These are phyloP conservation scores for Gossypium aridum DNA, from an alignment of 441 rosid genomes.

Conservation along the genomic window DNA sequence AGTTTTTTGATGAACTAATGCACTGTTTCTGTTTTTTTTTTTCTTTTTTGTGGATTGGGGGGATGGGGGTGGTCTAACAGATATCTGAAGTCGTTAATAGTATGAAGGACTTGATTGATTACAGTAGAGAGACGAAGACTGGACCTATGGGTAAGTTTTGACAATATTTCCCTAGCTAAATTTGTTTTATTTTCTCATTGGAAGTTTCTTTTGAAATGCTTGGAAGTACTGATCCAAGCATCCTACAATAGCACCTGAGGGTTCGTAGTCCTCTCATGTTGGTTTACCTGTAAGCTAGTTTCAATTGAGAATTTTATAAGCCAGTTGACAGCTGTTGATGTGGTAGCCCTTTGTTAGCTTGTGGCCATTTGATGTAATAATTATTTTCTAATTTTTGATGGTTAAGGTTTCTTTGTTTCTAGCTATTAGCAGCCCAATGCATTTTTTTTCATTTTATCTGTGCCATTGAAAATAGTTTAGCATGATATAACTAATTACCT, in stretches of 20 bases:
- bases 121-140: conserved; percentile 74
- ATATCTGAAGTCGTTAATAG: conserved; percentile 98
- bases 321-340: background rate
- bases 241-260: background rate
- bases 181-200: background rate
- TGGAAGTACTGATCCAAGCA: background rate
- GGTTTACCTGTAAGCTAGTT: background rate
- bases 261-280: background rate
- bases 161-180: background rate
- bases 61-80: conserved; percentile 36
- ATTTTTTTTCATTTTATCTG: background rate
- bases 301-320: conserved; percentile 1
- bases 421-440: background rate
- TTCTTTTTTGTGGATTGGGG: background rate
- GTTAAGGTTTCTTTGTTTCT: background rate
- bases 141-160: conserved; percentile 90
- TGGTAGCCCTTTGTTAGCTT: background rate
- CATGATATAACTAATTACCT: background rate
- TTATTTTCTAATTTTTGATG: background rate
- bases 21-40: no score
- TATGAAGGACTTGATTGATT: conserved; percentile 98
- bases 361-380: background rate
- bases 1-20: no score
- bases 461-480: background rate
- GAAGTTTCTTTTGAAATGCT: background rate